Evolutionary conservation across 768 basidiomycete species (phyloP).

Genomic region (Serendipita sp.): DNA sequence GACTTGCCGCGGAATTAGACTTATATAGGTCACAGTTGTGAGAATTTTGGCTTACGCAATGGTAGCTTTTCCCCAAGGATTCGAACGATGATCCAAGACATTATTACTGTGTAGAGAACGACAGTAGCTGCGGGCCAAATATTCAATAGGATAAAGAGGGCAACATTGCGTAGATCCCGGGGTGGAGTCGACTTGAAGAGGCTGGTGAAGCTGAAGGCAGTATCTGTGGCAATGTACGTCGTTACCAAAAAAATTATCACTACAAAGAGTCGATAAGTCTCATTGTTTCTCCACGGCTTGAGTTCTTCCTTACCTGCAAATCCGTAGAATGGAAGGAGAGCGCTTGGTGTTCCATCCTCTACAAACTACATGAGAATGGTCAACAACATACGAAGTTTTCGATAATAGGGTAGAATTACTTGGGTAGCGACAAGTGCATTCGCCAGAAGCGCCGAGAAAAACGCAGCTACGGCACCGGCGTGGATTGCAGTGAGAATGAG

Average conservation of each 20-base stretch:
- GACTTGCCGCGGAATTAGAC: conserved; percentile 19
- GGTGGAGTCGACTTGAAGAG: conserved; percentile 31
- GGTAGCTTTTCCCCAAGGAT: conserved; percentile 68
- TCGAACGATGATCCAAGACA: conserved; percentile 62
- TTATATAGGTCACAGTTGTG: neutral
- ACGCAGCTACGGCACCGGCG: conserved; percentile 53
- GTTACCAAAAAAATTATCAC: neutral
- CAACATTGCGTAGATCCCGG: conserved; percentile 38
- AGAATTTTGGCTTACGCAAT: conserved; percentile 28
- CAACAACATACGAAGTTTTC: neutral
- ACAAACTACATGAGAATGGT: conserved; percentile 22
- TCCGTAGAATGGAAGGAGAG: conserved; percentile 43
- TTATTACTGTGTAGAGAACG: conserved; percentile 46
- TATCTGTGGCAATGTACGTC: neutral
- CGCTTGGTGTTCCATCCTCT: conserved; percentile 71
- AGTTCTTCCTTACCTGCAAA: neutral
- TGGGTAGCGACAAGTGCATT: conserved; percentile 68
- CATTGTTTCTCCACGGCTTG: neutral
- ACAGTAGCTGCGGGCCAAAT: conserved; percentile 67
- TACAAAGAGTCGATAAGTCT: neutral
- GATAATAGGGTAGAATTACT: conserved; percentile 19
- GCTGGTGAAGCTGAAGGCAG: neutral
- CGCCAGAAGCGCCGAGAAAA: conserved; percentile 63
- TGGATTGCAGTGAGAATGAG: conserved; percentile 67
- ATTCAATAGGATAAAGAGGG: conserved; percentile 65